Percentiles rank a stretch among this genome's conserved stretches.
phyloP scores from a whole-genome alignment of 1,284 basidiomycete species.

The Meira nashicola region DNA sequence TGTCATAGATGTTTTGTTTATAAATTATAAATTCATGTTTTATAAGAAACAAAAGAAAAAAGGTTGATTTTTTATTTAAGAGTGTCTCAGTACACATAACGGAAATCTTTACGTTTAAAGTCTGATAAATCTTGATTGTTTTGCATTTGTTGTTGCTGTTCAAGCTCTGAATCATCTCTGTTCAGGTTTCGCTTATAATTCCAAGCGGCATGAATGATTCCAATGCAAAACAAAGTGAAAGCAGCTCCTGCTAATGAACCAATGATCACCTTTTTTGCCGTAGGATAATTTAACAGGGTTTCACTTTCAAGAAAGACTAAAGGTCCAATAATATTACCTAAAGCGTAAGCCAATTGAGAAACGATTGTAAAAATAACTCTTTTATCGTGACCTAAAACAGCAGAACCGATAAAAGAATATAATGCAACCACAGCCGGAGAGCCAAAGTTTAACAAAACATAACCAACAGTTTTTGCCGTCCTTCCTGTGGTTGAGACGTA shows the following conservation, averaged over 20 bases:
- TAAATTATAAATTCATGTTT: too few relatives aligned
- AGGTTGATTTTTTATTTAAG: too few relatives aligned
- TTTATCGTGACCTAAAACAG: neutral
- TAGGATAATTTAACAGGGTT: neutral
- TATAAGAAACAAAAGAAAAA: too few relatives aligned
- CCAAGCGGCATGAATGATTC: neutral
- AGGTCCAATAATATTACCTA: neutral
- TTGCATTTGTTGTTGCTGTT: neutral
- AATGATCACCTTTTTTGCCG: neutral
- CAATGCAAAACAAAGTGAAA: neutral
- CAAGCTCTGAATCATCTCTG: neutral
- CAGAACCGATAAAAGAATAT: constrained; percentile 5
- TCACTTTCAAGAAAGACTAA: neutral
- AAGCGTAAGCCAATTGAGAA: neutral
- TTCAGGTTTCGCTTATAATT: neutral
- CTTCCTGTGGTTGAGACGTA: neutral
- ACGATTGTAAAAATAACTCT: neutral
- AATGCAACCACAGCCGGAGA: constrained; percentile 6
- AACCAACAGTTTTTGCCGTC: constrained; percentile 4
- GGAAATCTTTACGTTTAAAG: too few relatives aligned
- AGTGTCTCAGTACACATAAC: too few relatives aligned
- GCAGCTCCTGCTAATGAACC: neutral
- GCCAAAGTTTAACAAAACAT: constrained; percentile 6
- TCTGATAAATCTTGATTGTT: neutral
- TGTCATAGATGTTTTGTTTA: too few relatives aligned